A percentile compares a stretch with the other conserved stretches of the same genome.
Evolutionary conservation across 2,329 filamentous ascomycete species (phyloP).

Genomic region (Scedosporium apiospermum): DNA sequence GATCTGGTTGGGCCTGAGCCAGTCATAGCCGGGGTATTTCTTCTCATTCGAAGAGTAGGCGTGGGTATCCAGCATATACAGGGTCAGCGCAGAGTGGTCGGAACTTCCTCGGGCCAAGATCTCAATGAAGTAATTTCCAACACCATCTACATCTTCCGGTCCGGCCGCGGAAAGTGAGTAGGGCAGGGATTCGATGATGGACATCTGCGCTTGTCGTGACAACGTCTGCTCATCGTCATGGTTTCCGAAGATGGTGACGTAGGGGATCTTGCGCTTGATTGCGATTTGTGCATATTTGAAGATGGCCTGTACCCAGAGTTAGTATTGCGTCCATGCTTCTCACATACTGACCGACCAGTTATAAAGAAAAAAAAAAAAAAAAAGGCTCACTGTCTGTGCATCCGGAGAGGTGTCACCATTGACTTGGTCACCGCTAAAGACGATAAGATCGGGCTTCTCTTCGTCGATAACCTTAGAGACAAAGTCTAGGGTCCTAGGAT

Average conservation of each 20-base stretch:
- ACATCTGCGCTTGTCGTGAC: slow-evolving; percentile 70
- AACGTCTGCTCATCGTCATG: slow-evolving; percentile 90
- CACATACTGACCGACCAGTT: background rate
- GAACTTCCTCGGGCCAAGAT: slow-evolving; percentile 70
- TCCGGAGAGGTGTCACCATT: slow-evolving; percentile 91
- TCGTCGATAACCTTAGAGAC: slow-evolving; percentile 75
- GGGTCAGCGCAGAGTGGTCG: slow-evolving; percentile 79
- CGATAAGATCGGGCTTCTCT: slow-evolving; percentile 86
- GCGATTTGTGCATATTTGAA: slow-evolving; percentile 87
- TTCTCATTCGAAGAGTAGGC: slow-evolving; percentile 84
- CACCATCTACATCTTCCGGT: slow-evolving; percentile 73
- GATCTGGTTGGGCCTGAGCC: slow-evolving; percentile 90
- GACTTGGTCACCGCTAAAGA: slow-evolving; percentile 88
- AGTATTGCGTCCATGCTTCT: background rate
- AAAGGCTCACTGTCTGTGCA: slow-evolving; percentile 60
- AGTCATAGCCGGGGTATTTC: slow-evolving; percentile 88
- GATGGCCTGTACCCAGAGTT: slow-evolving; percentile 49
- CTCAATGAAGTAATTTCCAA: slow-evolving; percentile 93
- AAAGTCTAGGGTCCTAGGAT: slow-evolving; percentile 85
- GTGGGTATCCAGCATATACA: slow-evolving; percentile 95
- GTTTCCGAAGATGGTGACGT: slow-evolving; percentile 91
- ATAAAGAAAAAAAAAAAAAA: background rate
- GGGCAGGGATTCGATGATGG: slow-evolving; percentile 73
- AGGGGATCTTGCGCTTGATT: slow-evolving; percentile 80
- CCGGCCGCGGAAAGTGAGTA: slow-evolving; percentile 83